These are phyloP conservation scores for Hagleromyces aurorensis DNA, from an alignment of 805 yeast species.

Conservation along the genomic window DNA sequence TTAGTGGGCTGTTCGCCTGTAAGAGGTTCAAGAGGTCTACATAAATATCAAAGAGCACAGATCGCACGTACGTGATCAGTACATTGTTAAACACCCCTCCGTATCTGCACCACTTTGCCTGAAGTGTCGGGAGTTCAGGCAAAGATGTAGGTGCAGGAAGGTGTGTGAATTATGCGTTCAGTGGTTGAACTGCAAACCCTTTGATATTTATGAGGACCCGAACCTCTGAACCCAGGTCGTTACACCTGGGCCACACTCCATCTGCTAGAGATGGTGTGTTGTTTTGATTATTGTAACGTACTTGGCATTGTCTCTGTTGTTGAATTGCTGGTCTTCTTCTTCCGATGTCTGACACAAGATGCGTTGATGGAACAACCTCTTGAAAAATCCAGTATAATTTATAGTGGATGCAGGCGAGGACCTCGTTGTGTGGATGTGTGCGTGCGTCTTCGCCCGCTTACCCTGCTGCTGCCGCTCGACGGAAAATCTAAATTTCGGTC, in stretches of 20 bases:
- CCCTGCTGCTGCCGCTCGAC: no score
- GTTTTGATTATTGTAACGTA: conserved; percentile 33
- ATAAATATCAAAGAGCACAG: conserved; percentile 11
- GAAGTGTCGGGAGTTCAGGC: conserved; percentile 91
- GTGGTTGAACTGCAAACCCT: conserved; percentile 3
- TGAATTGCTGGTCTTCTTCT: conserved; percentile 8
- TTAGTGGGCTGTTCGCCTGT: no score
- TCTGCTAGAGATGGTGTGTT: conserved; percentile 1
- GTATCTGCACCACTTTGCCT: no score
- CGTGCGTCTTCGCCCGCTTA: no score
- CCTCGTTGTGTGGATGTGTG: no score
- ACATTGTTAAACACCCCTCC: conserved; percentile 1
- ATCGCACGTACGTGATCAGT: not conserved
- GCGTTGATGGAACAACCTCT: no score
- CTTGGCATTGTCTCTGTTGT: conserved; percentile 50
- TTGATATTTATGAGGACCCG: conserved; percentile 54
- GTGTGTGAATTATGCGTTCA: conserved; percentile 35
- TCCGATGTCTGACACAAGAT: no score
- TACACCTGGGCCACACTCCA: not conserved
- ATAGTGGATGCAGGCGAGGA: no score
- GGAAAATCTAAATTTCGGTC: no score
- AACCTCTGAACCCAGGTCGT: conserved; percentile 39
- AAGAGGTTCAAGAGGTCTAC: conserved; percentile 14
- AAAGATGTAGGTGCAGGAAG: no score
- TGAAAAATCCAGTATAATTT: not conserved